Evolutionary conservation across 306 rosid species (phyloP), one percentile per base, ranked within the genome.

Genomic region (Trifolium fragiferum): DNA sequence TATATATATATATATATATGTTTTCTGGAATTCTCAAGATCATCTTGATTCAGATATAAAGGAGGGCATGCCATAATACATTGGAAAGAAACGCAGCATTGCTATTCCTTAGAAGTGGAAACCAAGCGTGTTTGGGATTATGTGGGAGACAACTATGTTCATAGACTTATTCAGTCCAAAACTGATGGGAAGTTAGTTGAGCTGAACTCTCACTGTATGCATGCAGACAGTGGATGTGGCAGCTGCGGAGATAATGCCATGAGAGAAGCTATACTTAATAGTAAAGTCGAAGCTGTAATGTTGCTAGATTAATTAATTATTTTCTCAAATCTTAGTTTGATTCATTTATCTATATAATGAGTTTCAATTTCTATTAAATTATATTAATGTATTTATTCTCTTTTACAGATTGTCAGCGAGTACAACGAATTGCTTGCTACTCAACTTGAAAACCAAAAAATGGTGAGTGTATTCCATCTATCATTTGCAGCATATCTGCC

Each of bases 71-170:
- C 98, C 58, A 88, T 84, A 75, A 80, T 81, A 75, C 98, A 94
- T 81, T 94, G 98, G 98, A 91, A 88, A 84, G 97, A 94, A 83
- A 91, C 96, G 14, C 88, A 94, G 21, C 97, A 91, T 79, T 94
- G 98, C 81, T 94, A 94, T 81, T 90, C 97, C 82, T 89, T 89
- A 19, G 98, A 94, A 79, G 85, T 94, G 85, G 98, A 94, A 80
- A 91, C 98, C 5, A 88, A 81, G 64, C 96, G 98, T 0, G 98
- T 90, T 15, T 94, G 97, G 98, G 97, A 94, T 87, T 91, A 91
- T 70, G 97, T 84, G 33, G 97, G 97, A 66, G 97, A 94, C 85
- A 94, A 94, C 84, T 94, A 91, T 63, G 98, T 94, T 70, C 98
- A 91, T 81, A 89, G 98, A 64, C 88, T 94, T 43, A 91, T 94